phyloP scores from a whole-genome alignment of 441 rosid species.

The Kokia cookei region DNA sequence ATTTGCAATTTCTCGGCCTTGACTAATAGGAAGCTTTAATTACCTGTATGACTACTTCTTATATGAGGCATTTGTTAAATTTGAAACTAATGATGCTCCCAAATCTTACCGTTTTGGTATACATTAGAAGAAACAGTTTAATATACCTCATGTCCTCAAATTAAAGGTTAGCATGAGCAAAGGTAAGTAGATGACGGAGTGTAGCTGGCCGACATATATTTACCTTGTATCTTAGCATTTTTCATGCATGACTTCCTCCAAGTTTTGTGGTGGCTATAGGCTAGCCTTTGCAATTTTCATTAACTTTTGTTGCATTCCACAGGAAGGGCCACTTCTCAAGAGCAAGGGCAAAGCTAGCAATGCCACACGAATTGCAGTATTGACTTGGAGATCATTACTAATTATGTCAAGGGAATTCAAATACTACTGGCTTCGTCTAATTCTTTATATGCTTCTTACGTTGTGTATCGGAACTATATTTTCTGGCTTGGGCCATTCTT shows the following conservation, averaged over 20 bases:
- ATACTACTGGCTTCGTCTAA: constrained; percentile 94
- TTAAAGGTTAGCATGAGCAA: background rate
- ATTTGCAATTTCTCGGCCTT: background rate
- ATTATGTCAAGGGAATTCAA: constrained; percentile 99
- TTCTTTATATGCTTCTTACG: constrained; percentile 77
- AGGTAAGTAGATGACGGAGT: background rate
- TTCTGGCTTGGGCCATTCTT: constrained; percentile 87
- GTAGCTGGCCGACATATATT: background rate
- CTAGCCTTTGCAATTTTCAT: background rate
- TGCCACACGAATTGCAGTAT: constrained; percentile 81
- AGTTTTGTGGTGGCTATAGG: background rate
- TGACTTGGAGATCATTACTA: constrained; percentile 94
- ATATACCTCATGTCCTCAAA: background rate
- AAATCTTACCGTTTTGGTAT: background rate
- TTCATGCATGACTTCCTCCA: background rate
- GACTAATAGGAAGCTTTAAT: background rate
- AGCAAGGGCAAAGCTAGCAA: constrained; percentile 81
- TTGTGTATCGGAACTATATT: constrained; percentile 80
- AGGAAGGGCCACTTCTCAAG: constrained; percentile 91
- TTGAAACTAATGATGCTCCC: background rate
- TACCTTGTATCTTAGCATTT: background rate
- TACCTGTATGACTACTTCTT: background rate
- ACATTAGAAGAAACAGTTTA: background rate
- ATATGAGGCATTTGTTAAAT: background rate
- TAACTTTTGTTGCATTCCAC: constrained; percentile 18